Conservation (phyloP, 2,329 filamentous ascomycete species). For the Exophiala lecanii-corni region DNA sequence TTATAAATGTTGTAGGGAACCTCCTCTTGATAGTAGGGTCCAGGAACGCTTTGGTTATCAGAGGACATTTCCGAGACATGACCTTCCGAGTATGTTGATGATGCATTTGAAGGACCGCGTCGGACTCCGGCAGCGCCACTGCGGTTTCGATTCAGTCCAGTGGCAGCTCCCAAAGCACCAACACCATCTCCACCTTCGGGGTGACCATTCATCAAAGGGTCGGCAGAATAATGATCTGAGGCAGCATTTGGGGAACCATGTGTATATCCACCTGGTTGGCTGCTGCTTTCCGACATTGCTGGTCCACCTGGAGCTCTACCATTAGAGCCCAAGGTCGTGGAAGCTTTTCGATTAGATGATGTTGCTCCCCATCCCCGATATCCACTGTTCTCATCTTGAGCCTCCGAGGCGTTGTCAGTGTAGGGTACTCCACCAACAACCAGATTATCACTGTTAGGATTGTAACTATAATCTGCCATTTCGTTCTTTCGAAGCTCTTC, state of each 20-base stretch:
- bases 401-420: conserved; percentile 60
- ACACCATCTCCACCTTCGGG: conserved; percentile 30
- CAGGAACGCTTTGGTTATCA: conserved; percentile 44
- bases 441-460: conserved; percentile 90
- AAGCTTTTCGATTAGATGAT: conserved; percentile 73
- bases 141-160: conserved; percentile 16
- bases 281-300: conserved; percentile 67
- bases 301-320: conserved; percentile 52
- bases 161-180: conserved; percentile 58
- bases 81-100: conserved; percentile 79
- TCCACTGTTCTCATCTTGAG: conserved; percentile 73
- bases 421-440: conserved; percentile 49
- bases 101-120: conserved; percentile 89
- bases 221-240: conserved; percentile 66
- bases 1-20: conserved; percentile 50
- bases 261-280: conserved; percentile 51
- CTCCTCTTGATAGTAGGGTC: conserved; percentile 51
- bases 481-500: conserved; percentile 91
- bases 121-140: conserved; percentile 63
- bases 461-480: conserved; percentile 95
- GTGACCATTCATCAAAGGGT: conserved; percentile 48
- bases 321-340: conserved; percentile 75
- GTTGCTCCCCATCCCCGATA: conserved; percentile 94
- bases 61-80: conserved; percentile 57
- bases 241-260: conserved; percentile 60